Evolutionary conservation across 1,139 yeast species (phyloP).

Genomic region (Taphrina flavorubra): DNA sequence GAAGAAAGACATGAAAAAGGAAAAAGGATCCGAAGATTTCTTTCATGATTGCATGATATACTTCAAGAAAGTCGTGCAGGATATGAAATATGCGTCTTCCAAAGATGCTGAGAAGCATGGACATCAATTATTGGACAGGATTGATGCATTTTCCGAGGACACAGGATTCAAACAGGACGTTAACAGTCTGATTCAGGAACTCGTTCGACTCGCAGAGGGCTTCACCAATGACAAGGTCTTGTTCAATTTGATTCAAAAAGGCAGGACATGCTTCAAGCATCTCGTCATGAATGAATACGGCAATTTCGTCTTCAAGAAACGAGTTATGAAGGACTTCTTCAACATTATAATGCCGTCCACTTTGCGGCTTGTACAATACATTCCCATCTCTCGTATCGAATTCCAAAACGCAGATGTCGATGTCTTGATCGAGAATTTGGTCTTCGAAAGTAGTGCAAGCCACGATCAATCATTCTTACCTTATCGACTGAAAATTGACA

Average conservation of each 20-base stretch:
- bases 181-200: constrained; percentile 31
- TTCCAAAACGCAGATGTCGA: constrained; percentile 38
- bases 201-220: constrained; percentile 30
- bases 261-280: constrained; percentile 24
- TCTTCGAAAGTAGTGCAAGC: constrained; percentile 34
- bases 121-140: constrained; percentile 30
- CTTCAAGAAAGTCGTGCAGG: constrained; percentile 37
- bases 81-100: constrained; percentile 33
- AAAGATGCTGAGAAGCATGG: constrained; percentile 39
- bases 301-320: constrained; percentile 40
- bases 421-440: constrained; percentile 38
- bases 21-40: constrained; percentile 31
- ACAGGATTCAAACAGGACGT: constrained; percentile 36
- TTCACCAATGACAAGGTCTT: constrained; percentile 26
- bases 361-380: constrained; percentile 34
- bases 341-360: constrained; percentile 37
- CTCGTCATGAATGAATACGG: constrained; percentile 34
- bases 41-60: constrained; percentile 31
- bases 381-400: constrained; percentile 40
- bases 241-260: constrained; percentile 12
- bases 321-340: constrained; percentile 39
- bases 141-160: constrained; percentile 27
- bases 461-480: constrained; percentile 41
- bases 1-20: constrained; percentile 37
- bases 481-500: constrained; percentile 33